These are phyloP conservation scores for Graphilbum fragrans DNA, from an alignment of 2,329 filamentous ascomycete genomes.

Conservation along the genomic window DNA sequence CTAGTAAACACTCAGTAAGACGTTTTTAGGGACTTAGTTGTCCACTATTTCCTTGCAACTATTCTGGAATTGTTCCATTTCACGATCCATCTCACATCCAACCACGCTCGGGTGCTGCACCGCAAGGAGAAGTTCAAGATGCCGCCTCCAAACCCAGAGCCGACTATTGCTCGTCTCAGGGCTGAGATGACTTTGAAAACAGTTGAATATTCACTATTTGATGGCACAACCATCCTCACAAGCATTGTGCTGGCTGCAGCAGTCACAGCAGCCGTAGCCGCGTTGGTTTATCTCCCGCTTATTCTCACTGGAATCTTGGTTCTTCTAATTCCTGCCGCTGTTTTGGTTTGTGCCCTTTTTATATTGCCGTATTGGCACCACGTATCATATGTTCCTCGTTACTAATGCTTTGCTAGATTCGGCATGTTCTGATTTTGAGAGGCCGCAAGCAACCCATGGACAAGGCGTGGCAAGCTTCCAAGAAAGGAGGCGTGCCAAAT, in stretches of 20 bases:
- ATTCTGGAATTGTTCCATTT: too few species aligned
- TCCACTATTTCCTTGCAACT: too few species aligned
- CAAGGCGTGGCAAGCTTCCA: constrained; percentile 5
- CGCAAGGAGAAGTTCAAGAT: too few species aligned
- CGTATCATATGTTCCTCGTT: too few species aligned
- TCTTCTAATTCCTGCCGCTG: not conserved
- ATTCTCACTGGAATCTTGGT: not conserved
- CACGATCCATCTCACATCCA: too few species aligned
- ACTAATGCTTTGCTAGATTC: constrained; percentile 1
- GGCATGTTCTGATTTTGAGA: constrained; percentile 3
- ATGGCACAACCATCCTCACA: too few species aligned
- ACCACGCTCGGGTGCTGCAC: too few species aligned
- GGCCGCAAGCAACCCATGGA: constrained; percentile 1
- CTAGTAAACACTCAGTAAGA: too few species aligned
- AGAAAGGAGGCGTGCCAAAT: constrained; percentile 6
- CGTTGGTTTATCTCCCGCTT: too few species aligned
- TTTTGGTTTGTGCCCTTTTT: not conserved
- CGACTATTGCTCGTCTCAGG: too few species aligned
- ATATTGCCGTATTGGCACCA: too few species aligned
- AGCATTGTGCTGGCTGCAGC: not conserved
- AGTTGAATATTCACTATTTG: not conserved
- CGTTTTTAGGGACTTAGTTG: too few species aligned
- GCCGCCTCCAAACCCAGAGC: not conserved
- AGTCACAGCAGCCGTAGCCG: not conserved
- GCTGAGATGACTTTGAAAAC: not conserved